phyloP scores from a whole-genome alignment of 202 grass and related monocot genomes.

The Musa balbisiana region DNA sequence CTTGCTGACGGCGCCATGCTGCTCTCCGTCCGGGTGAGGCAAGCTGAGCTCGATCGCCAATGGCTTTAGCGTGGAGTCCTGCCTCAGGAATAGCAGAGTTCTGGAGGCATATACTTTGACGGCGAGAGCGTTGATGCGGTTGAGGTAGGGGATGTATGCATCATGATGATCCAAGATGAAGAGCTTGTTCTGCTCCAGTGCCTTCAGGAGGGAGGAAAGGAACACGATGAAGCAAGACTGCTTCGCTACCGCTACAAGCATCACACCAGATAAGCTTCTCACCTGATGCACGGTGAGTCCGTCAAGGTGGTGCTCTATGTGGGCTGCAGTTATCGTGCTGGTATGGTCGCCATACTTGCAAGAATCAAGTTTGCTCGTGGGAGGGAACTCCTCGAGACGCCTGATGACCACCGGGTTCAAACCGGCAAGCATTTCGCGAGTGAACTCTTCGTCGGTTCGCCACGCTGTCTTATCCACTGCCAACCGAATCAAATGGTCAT shows the following conservation, averaged over 20 bases:
- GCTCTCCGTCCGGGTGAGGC: slow-evolving; percentile 27
- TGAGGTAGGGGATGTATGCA: slow-evolving; percentile 60
- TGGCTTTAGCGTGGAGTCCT: slow-evolving; percentile 47
- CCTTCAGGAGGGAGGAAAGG: slow-evolving; percentile 7
- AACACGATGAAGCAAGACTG: no score
- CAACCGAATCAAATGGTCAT: not conserved
- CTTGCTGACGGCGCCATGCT: slow-evolving; percentile 40
- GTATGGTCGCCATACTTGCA: slow-evolving; percentile 58
- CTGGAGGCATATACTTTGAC: slow-evolving; percentile 66
- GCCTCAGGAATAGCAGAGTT: slow-evolving; percentile 56
- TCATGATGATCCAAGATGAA: slow-evolving; percentile 89
- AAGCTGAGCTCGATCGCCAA: slow-evolving; percentile 81
- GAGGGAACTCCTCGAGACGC: slow-evolving; percentile 64
- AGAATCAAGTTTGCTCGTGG: slow-evolving; percentile 52
- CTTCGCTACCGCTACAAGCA: no score
- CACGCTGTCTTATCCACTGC: slow-evolving; percentile 50
- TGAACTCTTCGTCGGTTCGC: slow-evolving; percentile 77
- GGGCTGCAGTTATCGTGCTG: slow-evolving; percentile 54
- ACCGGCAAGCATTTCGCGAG: slow-evolving; percentile 73
- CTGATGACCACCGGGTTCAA: slow-evolving; percentile 60
- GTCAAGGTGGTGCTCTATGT: slow-evolving; percentile 46
- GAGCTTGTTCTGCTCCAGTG: slow-evolving; percentile 38
- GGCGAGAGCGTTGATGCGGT: slow-evolving; percentile 42
- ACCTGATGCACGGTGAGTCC: slow-evolving; percentile 44
- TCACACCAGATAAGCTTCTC: not conserved